Conservation (phyloP, 305 asterid species). For the Fraxinus paxiana region DNA sequence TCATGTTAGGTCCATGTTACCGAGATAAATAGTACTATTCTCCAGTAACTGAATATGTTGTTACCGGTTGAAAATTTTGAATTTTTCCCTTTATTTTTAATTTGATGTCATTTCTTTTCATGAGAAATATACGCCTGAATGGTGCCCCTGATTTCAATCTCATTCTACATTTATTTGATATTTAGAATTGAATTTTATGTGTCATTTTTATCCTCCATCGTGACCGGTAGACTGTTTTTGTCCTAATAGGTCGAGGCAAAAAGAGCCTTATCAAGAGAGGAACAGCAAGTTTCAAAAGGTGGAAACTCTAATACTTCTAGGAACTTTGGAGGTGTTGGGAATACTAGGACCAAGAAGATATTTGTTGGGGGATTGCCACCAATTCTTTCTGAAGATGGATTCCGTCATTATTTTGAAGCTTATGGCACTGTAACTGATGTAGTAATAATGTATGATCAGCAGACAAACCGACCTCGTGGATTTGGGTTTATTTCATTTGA, state of each 20-base stretch:
- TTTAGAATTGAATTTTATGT: neutral
- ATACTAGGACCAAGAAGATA: constrained; percentile 15
- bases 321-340: constrained; percentile 16
- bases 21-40: neutral
- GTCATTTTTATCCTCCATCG: neutral
- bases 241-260: constrained; percentile 45
- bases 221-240: constrained; percentile 1
- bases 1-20: neutral
- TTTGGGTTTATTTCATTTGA: constrained; percentile 30
- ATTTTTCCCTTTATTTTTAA: neutral
- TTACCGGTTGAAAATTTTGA: neutral
- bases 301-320: constrained; percentile 37
- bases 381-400: neutral
- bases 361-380: constrained; percentile 31
- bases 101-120: neutral
- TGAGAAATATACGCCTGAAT: neutral
- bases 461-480: constrained; percentile 13
- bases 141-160: neutral
- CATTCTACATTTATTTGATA: neutral
- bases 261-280: constrained; percentile 56
- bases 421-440: constrained; percentile 17
- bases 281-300: constrained; percentile 42
- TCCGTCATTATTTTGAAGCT: constrained; percentile 3
- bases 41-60: neutral
- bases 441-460: constrained; percentile 14